Evolutionary conservation across 176 grass and related monocot genomes (phyloP), one percentile per base, ranked within the genome.

Genomic region (Chrysopogon serrulatus): DNA sequence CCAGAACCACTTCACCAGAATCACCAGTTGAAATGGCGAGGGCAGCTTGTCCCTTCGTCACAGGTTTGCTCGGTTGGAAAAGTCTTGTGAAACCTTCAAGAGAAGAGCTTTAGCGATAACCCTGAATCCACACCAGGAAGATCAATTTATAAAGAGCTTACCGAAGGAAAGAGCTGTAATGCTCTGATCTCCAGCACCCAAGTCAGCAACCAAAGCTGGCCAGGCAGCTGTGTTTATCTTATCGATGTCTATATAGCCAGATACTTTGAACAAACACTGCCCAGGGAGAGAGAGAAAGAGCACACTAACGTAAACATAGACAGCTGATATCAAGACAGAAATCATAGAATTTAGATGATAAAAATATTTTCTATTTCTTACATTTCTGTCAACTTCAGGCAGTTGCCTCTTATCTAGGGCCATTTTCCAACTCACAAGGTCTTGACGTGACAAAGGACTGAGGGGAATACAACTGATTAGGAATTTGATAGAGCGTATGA

Each of bases 391-490:
- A 74, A 94, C 84, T 93, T 92, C 83, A 83, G 89, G 91, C 63
- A 95, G 68, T 71, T 92, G 77, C 45, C 80, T 85, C 86, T 88
- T 95, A 64, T 95, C 93, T 72, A 98, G 77, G 84, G 89, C 91
- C 93, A 98, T 95, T 88, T 98, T 98, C 78, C 96, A 98, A 77
- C 85, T 90, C 42, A 98, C 81, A 43, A 98, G 93, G 87, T 95
- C 91, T 87, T 98, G 96, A 23, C 96, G 91, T 81, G 96, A 95
- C 59, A 98, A 73, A 27, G 87, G 87, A 77, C 96, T 98, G 80
- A 79, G 75, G 74, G 26, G 63, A 89, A 75, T n/a, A 82, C 26
- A 78, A 30, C 51, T 71, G n/a, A 65, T 77, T 35, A 77, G 16
- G 44, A 81, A 10, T 45, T 49, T 54, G 72, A 21, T 40, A 79